Evolutionary conservation across 345 rosid genomes (phyloP).

Genomic region (Aquilaria yunnanensis): DNA sequence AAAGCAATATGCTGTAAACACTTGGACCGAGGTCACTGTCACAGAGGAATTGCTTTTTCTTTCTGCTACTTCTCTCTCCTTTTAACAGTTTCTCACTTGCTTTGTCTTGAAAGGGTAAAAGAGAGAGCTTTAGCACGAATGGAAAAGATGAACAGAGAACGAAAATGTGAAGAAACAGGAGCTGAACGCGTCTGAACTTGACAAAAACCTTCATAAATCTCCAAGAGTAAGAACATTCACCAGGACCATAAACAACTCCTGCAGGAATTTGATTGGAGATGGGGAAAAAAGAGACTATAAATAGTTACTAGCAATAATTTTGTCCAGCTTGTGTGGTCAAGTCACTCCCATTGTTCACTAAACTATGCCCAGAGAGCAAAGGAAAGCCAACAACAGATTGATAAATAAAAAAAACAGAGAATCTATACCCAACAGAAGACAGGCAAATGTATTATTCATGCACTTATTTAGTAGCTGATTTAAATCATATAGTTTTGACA

Average conservation of each 20-base stretch:
- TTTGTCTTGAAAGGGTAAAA: constrained; percentile 10
- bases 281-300: no score
- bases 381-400: no score
- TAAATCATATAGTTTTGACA: no score
- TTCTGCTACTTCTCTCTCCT: constrained; percentile 15
- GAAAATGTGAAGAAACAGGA: constrained; percentile 3
- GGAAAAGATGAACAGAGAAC: constrained; percentile 9
- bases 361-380: no score
- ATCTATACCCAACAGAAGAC: no score
- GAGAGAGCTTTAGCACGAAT: constrained; percentile 1
- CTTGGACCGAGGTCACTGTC: constrained; percentile 33
- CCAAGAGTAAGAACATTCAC: constrained; percentile 14
- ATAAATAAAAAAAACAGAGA: no score
- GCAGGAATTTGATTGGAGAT: no score
- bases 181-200: constrained; percentile 10
- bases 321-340: no score
- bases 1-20: constrained; percentile 39
- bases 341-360: no score
- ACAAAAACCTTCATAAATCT: constrained; percentile 1
- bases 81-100: constrained; percentile 13
- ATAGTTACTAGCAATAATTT: no score
- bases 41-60: constrained; percentile 18
- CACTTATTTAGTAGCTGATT: no score
- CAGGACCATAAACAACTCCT: background rate
- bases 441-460: no score